Conservation (phyloP, 2,329 filamentous ascomycete genomes). For the Apiospora malaysiana region DNA sequence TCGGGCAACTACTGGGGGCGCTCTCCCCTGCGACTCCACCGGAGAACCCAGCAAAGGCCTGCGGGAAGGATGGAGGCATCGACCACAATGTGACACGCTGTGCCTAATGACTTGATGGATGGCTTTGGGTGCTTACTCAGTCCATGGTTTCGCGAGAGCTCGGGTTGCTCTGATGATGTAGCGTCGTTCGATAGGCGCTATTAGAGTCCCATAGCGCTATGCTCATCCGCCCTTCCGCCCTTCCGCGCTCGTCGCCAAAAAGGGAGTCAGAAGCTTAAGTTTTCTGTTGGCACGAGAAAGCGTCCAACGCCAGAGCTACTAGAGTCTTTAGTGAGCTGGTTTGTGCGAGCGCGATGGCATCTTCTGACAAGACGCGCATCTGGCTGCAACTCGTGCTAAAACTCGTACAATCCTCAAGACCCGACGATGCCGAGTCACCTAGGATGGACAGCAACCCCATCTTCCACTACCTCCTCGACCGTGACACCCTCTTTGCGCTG, state of each 20-base stretch:
- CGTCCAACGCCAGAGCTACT: background rate
- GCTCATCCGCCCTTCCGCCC: background rate
- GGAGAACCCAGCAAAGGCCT: background rate
- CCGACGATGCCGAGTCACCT: background rate
- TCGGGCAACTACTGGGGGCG: background rate
- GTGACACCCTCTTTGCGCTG: background rate
- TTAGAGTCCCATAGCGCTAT: background rate
- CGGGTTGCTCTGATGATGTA: background rate
- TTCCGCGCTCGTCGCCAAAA: background rate
- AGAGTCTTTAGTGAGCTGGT: background rate
- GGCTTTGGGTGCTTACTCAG: constrained; percentile 5
- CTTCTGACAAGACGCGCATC: background rate
- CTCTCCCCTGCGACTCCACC: background rate
- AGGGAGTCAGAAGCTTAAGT: constrained; percentile 5
- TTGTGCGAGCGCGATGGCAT: background rate
- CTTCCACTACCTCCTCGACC: background rate
- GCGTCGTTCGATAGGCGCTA: background rate
- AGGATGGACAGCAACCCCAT: background rate
- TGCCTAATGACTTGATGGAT: background rate
- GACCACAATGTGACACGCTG: background rate
- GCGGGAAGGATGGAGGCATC: background rate
- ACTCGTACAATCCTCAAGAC: background rate
- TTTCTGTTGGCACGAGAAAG: background rate
- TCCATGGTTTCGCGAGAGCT: too few species aligned
- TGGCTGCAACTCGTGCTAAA: background rate